phyloP scores from a whole-genome alignment of 768 basidiomycete genomes.

The Pisolithus tinctorius region DNA sequence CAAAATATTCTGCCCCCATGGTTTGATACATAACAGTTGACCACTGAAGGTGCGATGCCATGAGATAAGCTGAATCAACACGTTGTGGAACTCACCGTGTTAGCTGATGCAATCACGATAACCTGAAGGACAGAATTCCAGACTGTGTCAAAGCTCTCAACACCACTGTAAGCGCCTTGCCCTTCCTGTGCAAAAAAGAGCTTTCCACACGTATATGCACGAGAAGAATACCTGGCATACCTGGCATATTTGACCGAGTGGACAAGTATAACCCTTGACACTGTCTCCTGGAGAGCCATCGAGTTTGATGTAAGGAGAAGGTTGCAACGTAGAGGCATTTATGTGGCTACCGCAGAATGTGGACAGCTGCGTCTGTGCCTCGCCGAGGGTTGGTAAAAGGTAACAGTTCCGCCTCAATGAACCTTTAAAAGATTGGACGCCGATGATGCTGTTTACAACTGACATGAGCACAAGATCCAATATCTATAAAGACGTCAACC shows the following conservation, averaged over 20 bases:
- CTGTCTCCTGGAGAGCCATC: conserved; percentile 32
- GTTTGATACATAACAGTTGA: conserved; percentile 77
- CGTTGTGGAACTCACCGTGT: conserved; percentile 44
- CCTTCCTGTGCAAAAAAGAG: conserved; percentile 38
- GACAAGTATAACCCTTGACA: conserved; percentile 86
- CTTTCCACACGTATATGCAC: not conserved
- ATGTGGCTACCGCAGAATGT: conserved; percentile 82
- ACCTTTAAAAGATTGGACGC: conserved; percentile 90
- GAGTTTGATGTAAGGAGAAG: conserved; percentile 34
- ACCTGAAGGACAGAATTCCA: conserved; percentile 78
- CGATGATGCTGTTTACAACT: conserved; percentile 55
- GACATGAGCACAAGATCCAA: not conserved
- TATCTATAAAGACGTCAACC: conserved; percentile 15
- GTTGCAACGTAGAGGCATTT: conserved; percentile 46
- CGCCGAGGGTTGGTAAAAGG: conserved; percentile 49
- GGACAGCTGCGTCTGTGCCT: conserved; percentile 37
- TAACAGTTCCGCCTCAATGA: conserved; percentile 65
- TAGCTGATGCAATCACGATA: conserved; percentile 74
- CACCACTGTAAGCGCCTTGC: conserved; percentile 55
- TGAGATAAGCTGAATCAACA: not conserved
- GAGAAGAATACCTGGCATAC: conserved; percentile 31
- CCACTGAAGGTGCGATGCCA: conserved; percentile 44
- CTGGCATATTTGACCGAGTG: conserved; percentile 75
- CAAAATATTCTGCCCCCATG: conserved; percentile 85
- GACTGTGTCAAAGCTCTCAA: conserved; percentile 87